Conservation (phyloP, 2,329 filamentous ascomycete genomes). For the Exophiala mesophila region DNA sequence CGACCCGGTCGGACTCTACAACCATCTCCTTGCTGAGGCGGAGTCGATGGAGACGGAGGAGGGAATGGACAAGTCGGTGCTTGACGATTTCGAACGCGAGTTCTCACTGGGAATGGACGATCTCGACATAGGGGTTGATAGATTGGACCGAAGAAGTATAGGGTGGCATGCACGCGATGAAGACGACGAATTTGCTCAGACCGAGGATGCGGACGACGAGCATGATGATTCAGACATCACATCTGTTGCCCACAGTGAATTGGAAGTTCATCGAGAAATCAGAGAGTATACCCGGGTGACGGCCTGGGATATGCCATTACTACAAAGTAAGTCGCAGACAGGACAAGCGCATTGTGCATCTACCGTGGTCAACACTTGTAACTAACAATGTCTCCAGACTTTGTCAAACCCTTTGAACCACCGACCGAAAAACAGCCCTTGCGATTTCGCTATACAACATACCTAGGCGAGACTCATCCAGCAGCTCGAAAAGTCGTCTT, state of each 20-base stretch:
- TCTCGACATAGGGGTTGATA: constrained; percentile 15
- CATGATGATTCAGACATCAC: constrained; percentile 76
- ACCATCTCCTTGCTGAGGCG: not conserved
- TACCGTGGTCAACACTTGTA: constrained; percentile 15
- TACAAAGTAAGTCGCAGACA: constrained; percentile 66
- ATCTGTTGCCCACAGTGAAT: constrained; percentile 73
- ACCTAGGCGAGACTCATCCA: constrained; percentile 90
- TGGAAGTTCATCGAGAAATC: constrained; percentile 83
- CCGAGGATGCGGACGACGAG: constrained; percentile 52
- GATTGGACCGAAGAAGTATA: constrained; percentile 13
- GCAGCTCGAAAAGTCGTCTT: constrained; percentile 91
- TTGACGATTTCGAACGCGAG: not conserved
- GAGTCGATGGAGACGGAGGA: not conserved
- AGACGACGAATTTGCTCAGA: constrained; percentile 38
- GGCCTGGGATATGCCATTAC: constrained; percentile 92
- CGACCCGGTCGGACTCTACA: constrained; percentile 2
- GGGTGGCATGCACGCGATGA: constrained; percentile 44
- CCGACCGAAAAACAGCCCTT: constrained; percentile 64
- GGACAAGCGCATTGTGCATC: no score
- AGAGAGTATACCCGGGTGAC: constrained; percentile 81
- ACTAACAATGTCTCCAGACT: constrained; percentile 64
- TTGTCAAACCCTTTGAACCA: constrained; percentile 73
- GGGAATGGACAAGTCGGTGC: not conserved
- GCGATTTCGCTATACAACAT: constrained; percentile 93
- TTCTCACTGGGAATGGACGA: constrained; percentile 4